Conservation (phyloP, 192 early-diverging fungal genomes). For the Rhizophagus clarus region DNA sequence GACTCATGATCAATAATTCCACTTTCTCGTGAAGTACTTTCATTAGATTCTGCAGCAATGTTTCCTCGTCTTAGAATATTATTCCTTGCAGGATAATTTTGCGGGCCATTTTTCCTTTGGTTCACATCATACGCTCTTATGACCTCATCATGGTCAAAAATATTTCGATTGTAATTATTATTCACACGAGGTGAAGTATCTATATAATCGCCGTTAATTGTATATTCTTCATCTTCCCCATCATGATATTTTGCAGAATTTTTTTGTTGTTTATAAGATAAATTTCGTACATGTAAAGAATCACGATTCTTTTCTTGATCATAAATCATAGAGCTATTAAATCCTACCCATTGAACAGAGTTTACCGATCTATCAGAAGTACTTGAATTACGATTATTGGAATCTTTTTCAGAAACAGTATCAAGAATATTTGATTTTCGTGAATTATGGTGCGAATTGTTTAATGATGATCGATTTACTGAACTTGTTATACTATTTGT, state of each 20-base stretch:
- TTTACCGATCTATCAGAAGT: neutral
- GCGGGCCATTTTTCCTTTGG: neutral
- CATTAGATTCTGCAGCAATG: neutral
- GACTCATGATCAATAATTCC: slow-evolving; percentile 4
- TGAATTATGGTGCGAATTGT: neutral
- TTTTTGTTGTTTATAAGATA: neutral
- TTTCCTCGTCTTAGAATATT: neutral
- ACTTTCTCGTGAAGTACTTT: slow-evolving; percentile 21
- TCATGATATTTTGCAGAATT: neutral
- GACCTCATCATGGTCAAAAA: neutral
- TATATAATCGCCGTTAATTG: slow-evolving; percentile 12
- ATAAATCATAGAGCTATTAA: neutral
- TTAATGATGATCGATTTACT: neutral
- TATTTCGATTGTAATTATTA: neutral
- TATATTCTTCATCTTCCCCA: slow-evolving; percentile 1
- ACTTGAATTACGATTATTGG: neutral
- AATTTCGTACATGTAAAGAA: slow-evolving; percentile 20
- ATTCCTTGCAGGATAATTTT: neutral
- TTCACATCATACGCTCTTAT: neutral
- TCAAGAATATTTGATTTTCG: slow-evolving; percentile 4
- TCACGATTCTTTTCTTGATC: neutral
- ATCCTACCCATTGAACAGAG: slow-evolving; percentile 16
- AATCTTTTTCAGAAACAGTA: neutral
- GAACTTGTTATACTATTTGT: neutral
- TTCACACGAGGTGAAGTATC: neutral